Evolutionary conservation across 176 grass and related monocot genomes (phyloP).

Genomic region (Tuctoria greenei): DNA sequence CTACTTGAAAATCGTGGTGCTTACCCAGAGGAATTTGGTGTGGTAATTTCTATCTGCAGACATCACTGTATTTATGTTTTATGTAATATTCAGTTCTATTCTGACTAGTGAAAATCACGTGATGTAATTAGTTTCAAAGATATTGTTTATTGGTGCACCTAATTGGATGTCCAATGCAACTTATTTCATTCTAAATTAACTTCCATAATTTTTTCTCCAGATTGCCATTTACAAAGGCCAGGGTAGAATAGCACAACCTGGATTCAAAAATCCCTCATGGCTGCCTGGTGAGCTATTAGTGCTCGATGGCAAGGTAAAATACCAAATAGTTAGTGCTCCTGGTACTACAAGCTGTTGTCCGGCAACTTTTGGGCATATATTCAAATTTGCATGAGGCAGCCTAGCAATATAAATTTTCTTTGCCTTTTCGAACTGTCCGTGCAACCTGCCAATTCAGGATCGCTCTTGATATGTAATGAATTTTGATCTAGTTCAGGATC

Average conservation of each 20-base stretch:
- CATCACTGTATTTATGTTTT: neutral
- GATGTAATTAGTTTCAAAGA: slow-evolving; percentile 10
- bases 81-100: neutral
- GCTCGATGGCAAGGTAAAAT: slow-evolving; percentile 85
- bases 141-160: neutral
- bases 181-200: slow-evolving; percentile 14
- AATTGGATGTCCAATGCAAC: neutral
- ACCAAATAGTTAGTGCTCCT: slow-evolving; percentile 5
- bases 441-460: neutral
- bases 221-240: slow-evolving; percentile 80
- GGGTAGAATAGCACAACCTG: slow-evolving; percentile 89
- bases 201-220: slow-evolving; percentile 30
- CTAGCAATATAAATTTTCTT: neutral
- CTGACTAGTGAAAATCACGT: slow-evolving; percentile 7
- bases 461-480: neutral
- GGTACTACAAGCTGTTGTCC: neutral
- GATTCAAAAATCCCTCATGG: slow-evolving; percentile 93
- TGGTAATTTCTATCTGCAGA: slow-evolving; percentile 54
- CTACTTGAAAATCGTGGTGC: slow-evolving; percentile 71
- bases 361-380: neutral
- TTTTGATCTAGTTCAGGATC: neutral
- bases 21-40: slow-evolving; percentile 88
- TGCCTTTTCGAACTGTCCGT: neutral
- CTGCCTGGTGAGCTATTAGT: slow-evolving; percentile 84
- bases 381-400: neutral